Evolutionary conservation across 768 basidiomycete genomes (phyloP).

Genomic region (Termitomyces sp.): DNA sequence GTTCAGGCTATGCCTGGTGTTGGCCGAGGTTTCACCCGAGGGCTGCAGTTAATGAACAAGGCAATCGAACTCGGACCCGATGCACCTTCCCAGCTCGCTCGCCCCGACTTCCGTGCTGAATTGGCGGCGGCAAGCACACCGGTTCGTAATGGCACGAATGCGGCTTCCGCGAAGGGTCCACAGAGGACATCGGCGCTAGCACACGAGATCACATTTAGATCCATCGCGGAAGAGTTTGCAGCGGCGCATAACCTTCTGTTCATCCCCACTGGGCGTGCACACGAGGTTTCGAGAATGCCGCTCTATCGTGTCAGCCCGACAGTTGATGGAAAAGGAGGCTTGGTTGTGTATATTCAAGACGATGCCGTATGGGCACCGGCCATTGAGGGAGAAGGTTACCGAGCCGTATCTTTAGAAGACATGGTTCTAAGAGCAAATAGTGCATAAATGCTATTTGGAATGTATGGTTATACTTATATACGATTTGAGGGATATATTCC

Average conservation of each 20-base stretch:
- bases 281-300: slow-evolving; percentile 84
- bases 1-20: slow-evolving; percentile 65
- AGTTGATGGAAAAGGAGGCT: slow-evolving; percentile 79
- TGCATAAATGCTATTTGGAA: neutral
- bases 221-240: slow-evolving; percentile 89
- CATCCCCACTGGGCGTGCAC: slow-evolving; percentile 80
- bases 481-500: too few species aligned
- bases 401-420: slow-evolving; percentile 80
- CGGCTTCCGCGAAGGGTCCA: slow-evolving; percentile 25
- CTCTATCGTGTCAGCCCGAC: slow-evolving; percentile 77
- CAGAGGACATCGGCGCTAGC: slow-evolving; percentile 43
- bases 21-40: slow-evolving; percentile 77
- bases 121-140: slow-evolving; percentile 27
- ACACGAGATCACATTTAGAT: slow-evolving; percentile 87
- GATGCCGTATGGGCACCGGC: slow-evolving; percentile 88
- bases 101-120: slow-evolving; percentile 61
- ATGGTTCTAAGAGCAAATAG: slow-evolving; percentile 68
- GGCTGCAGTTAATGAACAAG: slow-evolving; percentile 90
- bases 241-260: slow-evolving; percentile 84
- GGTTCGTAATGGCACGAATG: slow-evolving; percentile 15
- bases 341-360: slow-evolving; percentile 86
- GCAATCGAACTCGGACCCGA: slow-evolving; percentile 84
- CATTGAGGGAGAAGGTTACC: slow-evolving; percentile 51
- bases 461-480: neutral
- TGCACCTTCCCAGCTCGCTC: slow-evolving; percentile 60